Conservation (phyloP, 345 rosid species). For the Viola odorata region DNA sequence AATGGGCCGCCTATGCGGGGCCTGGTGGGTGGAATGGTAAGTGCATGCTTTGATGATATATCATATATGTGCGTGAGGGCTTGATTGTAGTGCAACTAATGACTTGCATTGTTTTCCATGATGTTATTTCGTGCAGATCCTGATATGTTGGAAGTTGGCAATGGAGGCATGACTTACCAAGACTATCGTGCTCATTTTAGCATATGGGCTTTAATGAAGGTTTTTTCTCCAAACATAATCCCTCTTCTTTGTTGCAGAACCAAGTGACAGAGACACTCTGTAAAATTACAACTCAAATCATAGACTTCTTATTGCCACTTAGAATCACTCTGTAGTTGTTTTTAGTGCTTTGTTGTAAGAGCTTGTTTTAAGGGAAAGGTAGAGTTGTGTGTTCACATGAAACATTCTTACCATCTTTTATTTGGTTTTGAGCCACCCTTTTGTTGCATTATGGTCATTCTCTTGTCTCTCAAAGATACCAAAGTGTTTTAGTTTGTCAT, state of each 20-base stretch:
- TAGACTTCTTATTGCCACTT: no score
- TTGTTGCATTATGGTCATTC: neutral
- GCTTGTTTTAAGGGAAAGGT: no score
- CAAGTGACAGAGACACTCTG: neutral
- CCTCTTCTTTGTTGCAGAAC: neutral
- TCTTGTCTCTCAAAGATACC: no score
- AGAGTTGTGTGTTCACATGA: no score
- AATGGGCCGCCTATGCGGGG: neutral
- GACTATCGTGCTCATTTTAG: slow-evolving; percentile 34
- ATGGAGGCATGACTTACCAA: slow-evolving; percentile 27
- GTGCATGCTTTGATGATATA: no score
- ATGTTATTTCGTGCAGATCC: slow-evolving; percentile 19
- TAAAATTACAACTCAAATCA: neutral
- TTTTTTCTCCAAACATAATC: neutral
- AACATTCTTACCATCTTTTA: neutral
- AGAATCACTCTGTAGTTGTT: no score
- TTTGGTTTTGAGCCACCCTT: neutral
- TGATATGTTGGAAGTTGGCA: slow-evolving; percentile 40
- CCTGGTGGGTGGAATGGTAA: slow-evolving; percentile 4
- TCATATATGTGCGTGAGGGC: no score
- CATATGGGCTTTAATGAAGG: slow-evolving; percentile 33
- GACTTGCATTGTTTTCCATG: neutral
- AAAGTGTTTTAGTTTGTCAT: no score
- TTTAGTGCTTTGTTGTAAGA: no score
- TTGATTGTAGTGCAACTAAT: no score